Percentiles rank a stretch among this genome's conserved stretches.
Evolutionary conservation across 495 filamentous ascomycete genomes (phyloP).

Genomic region (Tuber indicum): DNA sequence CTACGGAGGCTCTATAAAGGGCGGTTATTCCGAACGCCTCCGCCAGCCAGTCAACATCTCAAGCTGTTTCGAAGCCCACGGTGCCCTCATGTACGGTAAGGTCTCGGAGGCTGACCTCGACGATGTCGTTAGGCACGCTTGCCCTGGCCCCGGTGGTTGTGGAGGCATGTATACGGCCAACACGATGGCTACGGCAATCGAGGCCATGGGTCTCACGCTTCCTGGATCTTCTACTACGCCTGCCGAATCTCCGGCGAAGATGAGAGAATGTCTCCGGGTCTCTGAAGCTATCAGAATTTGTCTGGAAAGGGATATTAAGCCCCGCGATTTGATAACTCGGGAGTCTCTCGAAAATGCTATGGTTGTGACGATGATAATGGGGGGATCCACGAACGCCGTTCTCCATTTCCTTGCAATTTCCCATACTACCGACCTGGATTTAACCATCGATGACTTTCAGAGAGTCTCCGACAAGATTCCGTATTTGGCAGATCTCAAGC

Average conservation of each 20-base stretch:
- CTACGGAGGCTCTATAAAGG: constrained; percentile 85
- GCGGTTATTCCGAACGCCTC: constrained; percentile 72
- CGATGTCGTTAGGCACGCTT: constrained; percentile 78
- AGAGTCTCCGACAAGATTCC: constrained; percentile 83
- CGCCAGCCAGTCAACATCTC: constrained; percentile 80
- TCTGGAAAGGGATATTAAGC: constrained; percentile 81
- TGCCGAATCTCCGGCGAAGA: constrained; percentile 79
- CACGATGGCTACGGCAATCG: constrained; percentile 93
- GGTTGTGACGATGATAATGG: constrained; percentile 85
- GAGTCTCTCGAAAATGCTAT: constrained; percentile 88
- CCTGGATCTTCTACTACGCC: constrained; percentile 89
- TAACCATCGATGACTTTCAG: constrained; percentile 84
- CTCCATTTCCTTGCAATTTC: constrained; percentile 96
- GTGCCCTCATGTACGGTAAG: constrained; percentile 74
- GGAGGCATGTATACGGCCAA: constrained; percentile 98
- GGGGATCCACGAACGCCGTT: constrained; percentile 86
- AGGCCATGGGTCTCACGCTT: constrained; percentile 86
- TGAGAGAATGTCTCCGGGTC: constrained; percentile 81
- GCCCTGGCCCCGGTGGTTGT: constrained; percentile 88
- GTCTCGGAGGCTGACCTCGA: constrained; percentile 67
- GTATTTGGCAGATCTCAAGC: constrained; percentile 87
- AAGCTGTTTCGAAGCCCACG: constrained; percentile 83
- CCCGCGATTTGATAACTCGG: constrained; percentile 76
- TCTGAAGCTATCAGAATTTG: constrained; percentile 78
- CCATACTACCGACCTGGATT: constrained; percentile 71